Conservation (phyloP, 495 filamentous ascomycete species). For the Penicillium nucicola region DNA sequence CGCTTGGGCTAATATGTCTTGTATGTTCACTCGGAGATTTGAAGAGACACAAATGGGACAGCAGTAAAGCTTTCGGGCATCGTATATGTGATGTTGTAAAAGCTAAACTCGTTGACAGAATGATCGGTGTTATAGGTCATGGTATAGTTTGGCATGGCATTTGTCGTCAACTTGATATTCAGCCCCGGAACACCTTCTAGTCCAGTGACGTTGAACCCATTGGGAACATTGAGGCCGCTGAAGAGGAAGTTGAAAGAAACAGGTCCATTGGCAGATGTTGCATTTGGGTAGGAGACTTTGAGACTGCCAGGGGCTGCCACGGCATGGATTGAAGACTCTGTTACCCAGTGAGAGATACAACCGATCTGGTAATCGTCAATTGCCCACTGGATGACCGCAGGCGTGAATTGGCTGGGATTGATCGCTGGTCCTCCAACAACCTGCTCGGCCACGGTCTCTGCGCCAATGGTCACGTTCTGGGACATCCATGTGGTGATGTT, state of each 20-base stretch:
- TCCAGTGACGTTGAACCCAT: slow-evolving; percentile 21
- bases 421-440: slow-evolving; percentile 34
- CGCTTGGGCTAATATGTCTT: not conserved
- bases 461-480: slow-evolving; percentile 36
- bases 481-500: slow-evolving; percentile 40
- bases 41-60: slow-evolving; percentile 24
- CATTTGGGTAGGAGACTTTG: slow-evolving; percentile 36
- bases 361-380: slow-evolving; percentile 19
- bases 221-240: slow-evolving; percentile 10
- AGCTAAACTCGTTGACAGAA: slow-evolving; percentile 32
- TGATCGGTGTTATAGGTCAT: slow-evolving; percentile 14
- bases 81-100: slow-evolving; percentile 35
- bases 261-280: slow-evolving; percentile 14
- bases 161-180: slow-evolving; percentile 9
- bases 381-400: slow-evolving; percentile 39
- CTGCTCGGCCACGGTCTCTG: slow-evolving; percentile 33
- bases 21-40: slow-evolving; percentile 8
- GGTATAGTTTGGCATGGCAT: slow-evolving; percentile 12
- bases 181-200: slow-evolving; percentile 24
- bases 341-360: slow-evolving; percentile 25
- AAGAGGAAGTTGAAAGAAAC: slow-evolving; percentile 21
- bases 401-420: slow-evolving; percentile 33
- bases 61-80: slow-evolving; percentile 26
- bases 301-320: slow-evolving; percentile 25
- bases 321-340: slow-evolving; percentile 28